A percentile compares a stretch with the other conserved stretches of the same genome.
phyloP scores from a whole-genome alignment of 2,329 filamentous ascomycete genomes.

The Aspergillus nomiae region DNA sequence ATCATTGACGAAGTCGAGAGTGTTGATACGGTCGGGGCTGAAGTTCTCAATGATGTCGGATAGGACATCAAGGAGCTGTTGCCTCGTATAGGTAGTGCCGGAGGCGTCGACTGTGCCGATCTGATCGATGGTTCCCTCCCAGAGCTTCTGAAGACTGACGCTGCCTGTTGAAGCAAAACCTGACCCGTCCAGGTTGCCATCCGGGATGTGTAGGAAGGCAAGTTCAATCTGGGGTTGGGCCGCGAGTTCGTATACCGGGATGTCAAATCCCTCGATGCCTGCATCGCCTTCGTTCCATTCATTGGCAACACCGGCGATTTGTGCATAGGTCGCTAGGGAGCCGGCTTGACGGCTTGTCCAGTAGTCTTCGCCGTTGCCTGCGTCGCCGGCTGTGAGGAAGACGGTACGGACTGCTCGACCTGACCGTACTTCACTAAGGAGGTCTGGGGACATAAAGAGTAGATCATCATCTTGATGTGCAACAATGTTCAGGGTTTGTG shows the following conservation, averaged over 20 bases:
- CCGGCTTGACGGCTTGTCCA: slow-evolving; percentile 18
- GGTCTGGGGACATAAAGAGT: slow-evolving; percentile 20
- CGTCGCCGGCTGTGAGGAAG: slow-evolving; percentile 23
- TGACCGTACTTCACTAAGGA: slow-evolving; percentile 15
- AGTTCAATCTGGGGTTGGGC: slow-evolving; percentile 13
- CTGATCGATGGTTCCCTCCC: slow-evolving; percentile 12
- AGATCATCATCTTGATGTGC: slow-evolving; percentile 24
- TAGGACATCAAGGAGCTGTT: slow-evolving; percentile 10
- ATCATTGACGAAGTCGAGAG: slow-evolving; percentile 15
- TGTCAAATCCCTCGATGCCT: slow-evolving; percentile 10
- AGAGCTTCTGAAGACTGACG: slow-evolving; percentile 18
- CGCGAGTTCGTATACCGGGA: slow-evolving; percentile 13
- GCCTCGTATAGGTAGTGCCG: slow-evolving; percentile 11
- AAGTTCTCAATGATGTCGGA: slow-evolving; percentile 11
- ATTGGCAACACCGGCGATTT: slow-evolving; percentile 14
- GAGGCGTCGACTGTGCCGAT: slow-evolving; percentile 12
- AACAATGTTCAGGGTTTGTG: slow-evolving; percentile 22
- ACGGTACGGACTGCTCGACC: slow-evolving; percentile 17
- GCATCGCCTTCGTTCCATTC: slow-evolving; percentile 15
- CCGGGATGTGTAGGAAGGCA: slow-evolving; percentile 17
- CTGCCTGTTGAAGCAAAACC: slow-evolving; percentile 11
- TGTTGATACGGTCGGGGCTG: slow-evolving; percentile 16
- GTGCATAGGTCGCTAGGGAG: slow-evolving; percentile 16
- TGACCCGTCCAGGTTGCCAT: slow-evolving; percentile 15
- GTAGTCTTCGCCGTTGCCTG: slow-evolving; percentile 15